These are phyloP conservation scores for Prunus fruticosa DNA, from an alignment of 306 rosid species.

Conservation along the genomic window DNA sequence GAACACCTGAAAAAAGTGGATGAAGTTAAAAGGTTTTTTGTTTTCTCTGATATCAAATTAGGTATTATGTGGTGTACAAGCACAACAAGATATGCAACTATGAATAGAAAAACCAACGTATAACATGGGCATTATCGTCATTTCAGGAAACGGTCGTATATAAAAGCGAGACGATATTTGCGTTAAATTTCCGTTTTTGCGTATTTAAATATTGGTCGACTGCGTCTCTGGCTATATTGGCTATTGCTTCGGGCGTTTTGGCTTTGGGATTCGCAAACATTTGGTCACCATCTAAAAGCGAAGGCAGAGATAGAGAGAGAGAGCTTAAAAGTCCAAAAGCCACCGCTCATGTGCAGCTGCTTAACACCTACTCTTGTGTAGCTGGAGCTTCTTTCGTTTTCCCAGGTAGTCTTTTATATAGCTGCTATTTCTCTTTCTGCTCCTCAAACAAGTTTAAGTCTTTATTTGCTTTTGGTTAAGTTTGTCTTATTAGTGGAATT, in stretches of 20 bases:
- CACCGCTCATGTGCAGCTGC: neutral
- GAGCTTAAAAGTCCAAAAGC: neutral
- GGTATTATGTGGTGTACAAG: neutral
- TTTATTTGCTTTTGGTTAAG: conserved; percentile 7
- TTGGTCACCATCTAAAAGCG: conserved; percentile 18
- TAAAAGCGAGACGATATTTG: neutral
- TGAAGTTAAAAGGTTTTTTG: neutral
- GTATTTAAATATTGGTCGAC: neutral
- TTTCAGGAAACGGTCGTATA: conserved; percentile 12
- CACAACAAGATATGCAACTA: no score
- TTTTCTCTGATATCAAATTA: neutral
- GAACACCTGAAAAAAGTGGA: neutral
- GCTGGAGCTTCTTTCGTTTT: conserved; percentile 1
- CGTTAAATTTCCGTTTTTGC: neutral
- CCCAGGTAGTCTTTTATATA: neutral
- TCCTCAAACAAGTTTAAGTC: neutral
- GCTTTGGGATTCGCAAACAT: conserved; percentile 40
- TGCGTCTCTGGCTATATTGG: neutral
- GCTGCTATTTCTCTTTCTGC: neutral
- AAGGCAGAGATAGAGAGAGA: conserved; percentile 18
- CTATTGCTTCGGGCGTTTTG: neutral
- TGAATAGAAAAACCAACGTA: neutral
- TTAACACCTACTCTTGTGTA: neutral
- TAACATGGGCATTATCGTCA: conserved; percentile 10
- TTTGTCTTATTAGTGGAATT: neutral